Conservation (phyloP, 2,329 filamentous ascomycete species). For the Sporothrix humicola region DNA sequence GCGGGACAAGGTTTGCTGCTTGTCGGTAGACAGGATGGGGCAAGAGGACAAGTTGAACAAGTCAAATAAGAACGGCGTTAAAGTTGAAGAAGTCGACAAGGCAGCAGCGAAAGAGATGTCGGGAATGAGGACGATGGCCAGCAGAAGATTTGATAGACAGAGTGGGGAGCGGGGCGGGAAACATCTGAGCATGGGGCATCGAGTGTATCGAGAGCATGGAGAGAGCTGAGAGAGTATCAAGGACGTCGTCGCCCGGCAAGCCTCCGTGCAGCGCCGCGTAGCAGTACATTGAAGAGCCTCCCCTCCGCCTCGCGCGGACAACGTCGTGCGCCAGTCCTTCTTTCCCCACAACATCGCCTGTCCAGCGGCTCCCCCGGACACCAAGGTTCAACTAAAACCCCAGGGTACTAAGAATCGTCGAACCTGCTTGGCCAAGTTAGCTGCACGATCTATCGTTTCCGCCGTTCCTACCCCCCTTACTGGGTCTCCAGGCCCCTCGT, state of each 20-base stretch:
- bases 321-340: not conserved
- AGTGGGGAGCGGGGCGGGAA: not conserved
- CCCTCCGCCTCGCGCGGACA: not conserved
- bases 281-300: not conserved
- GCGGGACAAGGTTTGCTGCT: too few relatives aligned
- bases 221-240: not conserved
- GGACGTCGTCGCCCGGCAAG: not conserved
- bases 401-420: not conserved
- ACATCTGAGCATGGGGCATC: too few relatives aligned
- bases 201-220: not conserved
- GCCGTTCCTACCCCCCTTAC: not conserved
- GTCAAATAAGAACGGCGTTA: not conserved
- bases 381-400: not conserved
- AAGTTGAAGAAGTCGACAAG: slow-evolving; percentile 13
- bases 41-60: slow-evolving; percentile 14
- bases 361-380: not conserved
- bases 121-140: not conserved
- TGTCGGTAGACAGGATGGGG: not conserved
- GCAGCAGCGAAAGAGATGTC: not conserved
- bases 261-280: not conserved
- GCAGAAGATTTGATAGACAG: not conserved
- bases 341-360: not conserved
- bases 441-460: slow-evolving; percentile 10
- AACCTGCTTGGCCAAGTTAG: slow-evolving; percentile 5
- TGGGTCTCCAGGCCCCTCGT: not conserved